A percentile compares a stretch with the other conserved stretches of the same genome.
These are phyloP conservation scores for Trichoderma gamsii DNA, from an alignment of 495 filamentous ascomycete species.

Conservation along the genomic window DNA sequence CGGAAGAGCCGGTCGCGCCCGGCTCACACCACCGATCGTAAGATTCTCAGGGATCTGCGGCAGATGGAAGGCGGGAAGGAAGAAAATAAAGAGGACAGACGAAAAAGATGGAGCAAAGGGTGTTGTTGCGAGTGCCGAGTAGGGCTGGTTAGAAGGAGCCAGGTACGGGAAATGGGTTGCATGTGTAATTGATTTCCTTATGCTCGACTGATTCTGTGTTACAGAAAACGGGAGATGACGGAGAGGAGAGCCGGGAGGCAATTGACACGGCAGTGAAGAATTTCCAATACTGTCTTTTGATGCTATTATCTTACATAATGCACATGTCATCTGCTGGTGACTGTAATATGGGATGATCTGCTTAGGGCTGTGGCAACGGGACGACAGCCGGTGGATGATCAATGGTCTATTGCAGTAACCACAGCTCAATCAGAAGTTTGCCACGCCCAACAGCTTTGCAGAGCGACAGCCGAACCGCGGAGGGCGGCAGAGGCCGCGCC, in stretches of 20 bases:
- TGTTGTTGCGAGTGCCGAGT: neutral
- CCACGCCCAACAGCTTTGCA: neutral
- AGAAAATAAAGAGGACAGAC: neutral
- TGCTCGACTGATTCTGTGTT: neutral
- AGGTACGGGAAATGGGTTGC: no score
- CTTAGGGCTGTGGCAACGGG: neutral
- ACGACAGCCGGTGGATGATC: neutral
- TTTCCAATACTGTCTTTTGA: neutral
- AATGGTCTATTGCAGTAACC: no score
- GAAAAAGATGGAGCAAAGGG: neutral
- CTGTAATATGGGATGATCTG: neutral
- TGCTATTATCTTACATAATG: neutral
- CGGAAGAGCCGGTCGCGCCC: slow-evolving; percentile 12
- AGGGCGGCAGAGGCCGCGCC: neutral
- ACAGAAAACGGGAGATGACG: neutral
- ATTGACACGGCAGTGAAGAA: neutral
- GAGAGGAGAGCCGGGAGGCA: neutral
- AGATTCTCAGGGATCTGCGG: slow-evolving; percentile 7
- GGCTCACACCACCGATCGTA: slow-evolving; percentile 13
- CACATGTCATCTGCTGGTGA: neutral
- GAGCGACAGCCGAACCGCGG: slow-evolving; percentile 3
- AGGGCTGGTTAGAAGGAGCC: neutral
- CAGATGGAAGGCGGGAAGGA: neutral
- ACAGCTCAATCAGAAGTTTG: neutral
- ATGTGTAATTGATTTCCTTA: neutral